These are phyloP conservation scores for Rasamsonia emersonii DNA, from an alignment of 2,329 filamentous ascomycete genomes.

Conservation along the genomic window DNA sequence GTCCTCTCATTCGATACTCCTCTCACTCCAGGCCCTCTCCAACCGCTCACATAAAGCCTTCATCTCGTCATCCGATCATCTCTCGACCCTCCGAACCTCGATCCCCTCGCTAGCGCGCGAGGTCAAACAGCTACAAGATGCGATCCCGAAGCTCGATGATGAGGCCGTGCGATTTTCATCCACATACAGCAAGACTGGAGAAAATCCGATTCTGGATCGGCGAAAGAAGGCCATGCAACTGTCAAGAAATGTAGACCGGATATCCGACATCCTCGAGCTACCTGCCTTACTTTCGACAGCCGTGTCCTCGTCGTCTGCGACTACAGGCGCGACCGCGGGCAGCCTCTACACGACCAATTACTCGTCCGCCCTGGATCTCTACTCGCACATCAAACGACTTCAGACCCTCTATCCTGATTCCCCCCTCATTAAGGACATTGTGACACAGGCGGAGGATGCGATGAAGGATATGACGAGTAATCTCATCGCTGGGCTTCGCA, in stretches of 20 bases:
- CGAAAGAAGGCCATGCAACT: conserved; percentile 74
- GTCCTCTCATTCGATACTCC: conserved; percentile 66
- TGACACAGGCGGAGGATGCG: conserved; percentile 69
- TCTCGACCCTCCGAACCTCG: conserved; percentile 62
- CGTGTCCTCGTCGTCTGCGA: conserved; percentile 36
- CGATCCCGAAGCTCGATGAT: conserved; percentile 69
- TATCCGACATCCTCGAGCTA: conserved; percentile 85
- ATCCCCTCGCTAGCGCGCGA: conserved; percentile 63
- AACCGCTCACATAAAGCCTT: conserved; percentile 82
- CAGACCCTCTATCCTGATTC: conserved; percentile 76
- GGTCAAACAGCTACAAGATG: conserved; percentile 57
- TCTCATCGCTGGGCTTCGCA: conserved; percentile 67
- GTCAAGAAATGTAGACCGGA: conserved; percentile 75
- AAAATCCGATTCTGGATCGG: conserved; percentile 60
- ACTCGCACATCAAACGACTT: conserved; percentile 85
- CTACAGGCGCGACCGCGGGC: conserved; percentile 31
- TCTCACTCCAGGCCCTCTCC: conserved; percentile 78
- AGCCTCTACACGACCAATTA: conserved; percentile 58
- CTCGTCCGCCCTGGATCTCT: conserved; percentile 79
- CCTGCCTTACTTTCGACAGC: conserved; percentile 77
- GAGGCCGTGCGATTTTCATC: conserved; percentile 72
- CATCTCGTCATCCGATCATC: conserved; percentile 68
- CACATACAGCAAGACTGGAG: conserved; percentile 67
- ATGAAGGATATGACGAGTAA: conserved; percentile 85
- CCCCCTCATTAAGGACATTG: conserved; percentile 62